phyloP scores from a whole-genome alignment of 768 basidiomycete genomes.

The Trametes cingulata region DNA sequence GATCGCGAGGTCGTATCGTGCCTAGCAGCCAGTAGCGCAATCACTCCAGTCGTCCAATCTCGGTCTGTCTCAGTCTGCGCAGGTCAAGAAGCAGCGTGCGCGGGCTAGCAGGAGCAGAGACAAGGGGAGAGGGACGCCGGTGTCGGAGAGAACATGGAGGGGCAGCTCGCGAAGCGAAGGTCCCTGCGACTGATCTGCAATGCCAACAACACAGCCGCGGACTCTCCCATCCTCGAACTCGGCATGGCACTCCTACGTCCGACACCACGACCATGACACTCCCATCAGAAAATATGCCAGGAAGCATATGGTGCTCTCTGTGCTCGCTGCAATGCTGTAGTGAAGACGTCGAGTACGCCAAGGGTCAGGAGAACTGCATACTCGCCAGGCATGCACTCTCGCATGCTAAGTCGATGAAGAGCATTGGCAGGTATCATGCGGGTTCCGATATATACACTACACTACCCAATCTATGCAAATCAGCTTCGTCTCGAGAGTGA shows the following conservation, averaged over 20 bases:
- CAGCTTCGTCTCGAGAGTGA: not conserved
- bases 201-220: slow-evolving; percentile 4
- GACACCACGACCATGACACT: not conserved
- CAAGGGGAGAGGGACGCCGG: not conserved
- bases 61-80: not conserved
- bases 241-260: not conserved
- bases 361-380: too few species aligned
- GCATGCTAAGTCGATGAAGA: too few species aligned
- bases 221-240: not conserved
- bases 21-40: slow-evolving; percentile 11
- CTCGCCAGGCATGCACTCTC: too few species aligned
- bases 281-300: not conserved
- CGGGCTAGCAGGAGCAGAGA: slow-evolving; percentile 2
- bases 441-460: too few species aligned
- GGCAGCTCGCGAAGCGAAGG: too few species aligned
- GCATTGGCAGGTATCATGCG: too few species aligned
- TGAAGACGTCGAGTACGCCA: too few species aligned
- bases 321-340: too few species aligned
- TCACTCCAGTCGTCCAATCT: not conserved
- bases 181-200: slow-evolving; percentile 8
- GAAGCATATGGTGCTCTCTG: too few species aligned
- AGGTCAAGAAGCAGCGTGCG: not conserved
- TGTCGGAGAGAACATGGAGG: slow-evolving; percentile 12
- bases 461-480: not conserved
- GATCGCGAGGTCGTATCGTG: slow-evolving; percentile 13